A percentile compares a stretch with the other conserved stretches of the same genome.
These are phyloP conservation scores for Hylodesmum podocarpum DNA, from an alignment of 306 rosid species.

Conservation along the genomic window DNA sequence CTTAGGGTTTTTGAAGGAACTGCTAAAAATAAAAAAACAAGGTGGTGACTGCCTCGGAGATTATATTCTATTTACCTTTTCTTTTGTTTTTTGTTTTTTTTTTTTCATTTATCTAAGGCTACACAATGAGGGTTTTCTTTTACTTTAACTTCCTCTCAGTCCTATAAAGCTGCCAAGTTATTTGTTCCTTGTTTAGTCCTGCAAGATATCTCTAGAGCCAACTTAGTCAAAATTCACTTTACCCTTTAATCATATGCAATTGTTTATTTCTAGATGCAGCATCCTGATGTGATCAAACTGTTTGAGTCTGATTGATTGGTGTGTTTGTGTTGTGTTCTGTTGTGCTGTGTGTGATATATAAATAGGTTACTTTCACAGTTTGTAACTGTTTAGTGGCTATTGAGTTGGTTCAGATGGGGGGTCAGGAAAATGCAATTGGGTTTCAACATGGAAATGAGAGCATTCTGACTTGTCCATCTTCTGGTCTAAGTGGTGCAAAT, in stretches of 20 bases:
- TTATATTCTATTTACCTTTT: constrained; percentile 75
- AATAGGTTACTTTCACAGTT: constrained; percentile 30
- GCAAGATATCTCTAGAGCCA: constrained; percentile 70
- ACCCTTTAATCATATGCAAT: constrained; percentile 50
- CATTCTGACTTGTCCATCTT: constrained; percentile 51
- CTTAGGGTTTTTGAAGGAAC: constrained; percentile 58
- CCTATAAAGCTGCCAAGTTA: constrained; percentile 83
- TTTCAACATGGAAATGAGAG: constrained; percentile 63
- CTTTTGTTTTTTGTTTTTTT: constrained; percentile 59
- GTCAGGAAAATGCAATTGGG: constrained; percentile 65
- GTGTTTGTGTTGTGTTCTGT: too few relatives aligned
- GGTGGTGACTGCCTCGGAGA: constrained; percentile 53
- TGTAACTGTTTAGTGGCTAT: constrained; percentile 27
- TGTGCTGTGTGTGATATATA: constrained; percentile 3
- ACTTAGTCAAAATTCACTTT: constrained; percentile 76
- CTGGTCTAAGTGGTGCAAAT: constrained; percentile 57
- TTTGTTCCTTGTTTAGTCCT: constrained; percentile 90
- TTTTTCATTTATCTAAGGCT: constrained; percentile 56
- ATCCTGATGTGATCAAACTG: constrained; percentile 37
- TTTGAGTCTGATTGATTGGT: constrained; percentile 31
- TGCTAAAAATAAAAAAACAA: constrained; percentile 28
- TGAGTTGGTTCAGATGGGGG: constrained; percentile 60
- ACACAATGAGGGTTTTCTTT: constrained; percentile 71
- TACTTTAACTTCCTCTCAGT: constrained; percentile 71
- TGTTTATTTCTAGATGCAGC: constrained; percentile 42